Evolutionary conservation across 805 yeast species (phyloP).

Genomic region (Saturnispora besseyi): DNA sequence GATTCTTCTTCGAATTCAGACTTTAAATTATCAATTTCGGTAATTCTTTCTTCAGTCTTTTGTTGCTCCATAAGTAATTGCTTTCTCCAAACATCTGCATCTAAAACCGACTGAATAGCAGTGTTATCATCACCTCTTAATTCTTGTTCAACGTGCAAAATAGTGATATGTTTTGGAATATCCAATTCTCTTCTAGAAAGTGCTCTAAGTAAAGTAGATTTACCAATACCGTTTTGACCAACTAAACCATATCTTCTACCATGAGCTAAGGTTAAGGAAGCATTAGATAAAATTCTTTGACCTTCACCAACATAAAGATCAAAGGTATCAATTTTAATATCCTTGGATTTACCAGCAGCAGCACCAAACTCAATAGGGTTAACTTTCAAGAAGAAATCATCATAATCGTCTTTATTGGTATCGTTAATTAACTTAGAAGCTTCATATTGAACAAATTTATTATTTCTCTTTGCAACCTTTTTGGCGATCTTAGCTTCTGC

Average conservation of each 20-base stretch:
- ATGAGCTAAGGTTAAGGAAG: constrained; percentile 75
- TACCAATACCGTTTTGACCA: constrained; percentile 99
- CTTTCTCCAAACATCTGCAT: constrained; percentile 99
- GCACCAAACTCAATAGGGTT: constrained; percentile 89
- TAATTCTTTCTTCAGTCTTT: constrained; percentile 63
- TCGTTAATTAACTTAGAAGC: constrained; percentile 83
- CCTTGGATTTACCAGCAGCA: constrained; percentile 95
- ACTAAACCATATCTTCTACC: constrained; percentile 96
- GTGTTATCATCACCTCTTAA: constrained; percentile 84
- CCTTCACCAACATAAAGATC: constrained; percentile 96
- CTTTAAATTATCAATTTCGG: constrained; percentile 63
- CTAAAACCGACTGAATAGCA: constrained; percentile 92
- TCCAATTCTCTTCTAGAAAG: constrained; percentile 87
- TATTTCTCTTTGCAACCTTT: constrained; percentile 82
- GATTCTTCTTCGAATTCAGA: constrained; percentile 68
- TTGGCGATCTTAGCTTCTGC: constrained; percentile 97
- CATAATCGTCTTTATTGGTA: constrained; percentile 66
- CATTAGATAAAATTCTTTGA: constrained; percentile 80
- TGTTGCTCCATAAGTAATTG: constrained; percentile 69
- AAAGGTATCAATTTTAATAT: constrained; percentile 84
- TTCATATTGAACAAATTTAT: constrained; percentile 78
- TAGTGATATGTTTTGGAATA: constrained; percentile 91
- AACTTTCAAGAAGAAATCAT: constrained; percentile 87
- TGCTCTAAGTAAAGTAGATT: constrained; percentile 86
- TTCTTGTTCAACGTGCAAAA: constrained; percentile 97